Base-by-base conservation (phyloP, 2,329 filamentous ascomycete genomes). In the Pseudophaeomoniella oleicola region DNA sequence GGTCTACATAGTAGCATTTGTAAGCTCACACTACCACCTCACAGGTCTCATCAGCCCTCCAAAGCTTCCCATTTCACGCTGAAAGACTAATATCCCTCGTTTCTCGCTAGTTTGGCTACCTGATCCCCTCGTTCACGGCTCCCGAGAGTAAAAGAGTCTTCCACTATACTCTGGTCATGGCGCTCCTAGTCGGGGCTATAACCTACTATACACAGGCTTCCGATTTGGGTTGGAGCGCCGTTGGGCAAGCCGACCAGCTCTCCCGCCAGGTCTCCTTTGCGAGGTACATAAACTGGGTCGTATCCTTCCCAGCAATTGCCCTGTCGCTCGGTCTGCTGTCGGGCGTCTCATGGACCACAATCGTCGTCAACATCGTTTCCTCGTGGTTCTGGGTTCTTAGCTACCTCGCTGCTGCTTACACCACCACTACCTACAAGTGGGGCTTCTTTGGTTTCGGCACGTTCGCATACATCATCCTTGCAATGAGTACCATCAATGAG, bases 361-460 rank as follows among this genome's bases (percentile, higher is more conserved):
- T 72, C 40, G 29, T 65, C 39, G 70, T 60, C 49, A 64, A 71
- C 39, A 50, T 72, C 42, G 52, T 58, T 43, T 53, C 71, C 16
- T 47, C 61, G 10, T 70, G 67, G 67, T 57, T 58, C 47, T 73
- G 69, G 55, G 47, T 71, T 42, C 45, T 71, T 45, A 54, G 57
- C 15, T 72, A 71, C 48, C 59, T 72, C 18, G 56, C 62, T 36
- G 58, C 56, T 15, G 65, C 69, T 36, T 66, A 62, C 52, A 69
- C 65, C 3, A 39, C 47, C 4, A 62, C 60, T 34, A 59, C 54
- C 45, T 72, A 73, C 54, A 72, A 71, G 52, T 73, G 69, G 69
- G 71, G 70, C 4, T 74, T 71, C 58, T 73, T 56, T 47, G 62
- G 55, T 42, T 69, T 71, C 39, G 69, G 68, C 43, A 66, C 63